Conservation (phyloP, 2,329 filamentous ascomycete genomes). For the Dothistroma pini region DNA sequence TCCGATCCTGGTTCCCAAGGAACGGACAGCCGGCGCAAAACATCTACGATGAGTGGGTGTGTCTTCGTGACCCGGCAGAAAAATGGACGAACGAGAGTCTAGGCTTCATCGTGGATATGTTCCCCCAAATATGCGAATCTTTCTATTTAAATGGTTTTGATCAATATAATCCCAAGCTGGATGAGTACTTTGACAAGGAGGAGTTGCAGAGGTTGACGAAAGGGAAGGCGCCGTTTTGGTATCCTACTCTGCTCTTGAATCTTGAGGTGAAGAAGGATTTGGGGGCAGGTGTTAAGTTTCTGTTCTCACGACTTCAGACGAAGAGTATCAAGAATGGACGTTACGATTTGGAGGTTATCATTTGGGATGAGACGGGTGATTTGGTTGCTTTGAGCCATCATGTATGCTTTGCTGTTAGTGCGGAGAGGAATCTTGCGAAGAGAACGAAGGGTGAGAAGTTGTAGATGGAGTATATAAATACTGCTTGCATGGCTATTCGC, state of each 20-base stretch:
- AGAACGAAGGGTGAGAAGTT: slow-evolving; percentile 38
- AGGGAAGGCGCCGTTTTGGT: slow-evolving; percentile 56
- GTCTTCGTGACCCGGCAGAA: slow-evolving; percentile 56
- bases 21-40: slow-evolving; percentile 40
- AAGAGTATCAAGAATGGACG: slow-evolving; percentile 68
- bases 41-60: slow-evolving; percentile 64
- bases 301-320: slow-evolving; percentile 62
- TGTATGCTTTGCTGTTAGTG: slow-evolving; percentile 60
- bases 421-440: slow-evolving; percentile 60
- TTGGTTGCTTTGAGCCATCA: slow-evolving; percentile 67
- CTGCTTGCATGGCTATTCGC: neutral
- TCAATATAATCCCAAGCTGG: slow-evolving; percentile 31
- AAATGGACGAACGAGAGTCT: slow-evolving; percentile 62
- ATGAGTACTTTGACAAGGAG: slow-evolving; percentile 14
- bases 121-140: slow-evolving; percentile 61
- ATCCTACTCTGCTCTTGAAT: slow-evolving; percentile 71
- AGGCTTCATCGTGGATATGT: slow-evolving; percentile 65
- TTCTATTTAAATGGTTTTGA: slow-evolving; percentile 35
- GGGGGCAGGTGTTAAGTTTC: slow-evolving; percentile 67
- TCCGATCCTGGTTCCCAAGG: slow-evolving; percentile 53
- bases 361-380: slow-evolving; percentile 62
- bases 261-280: slow-evolving; percentile 72
- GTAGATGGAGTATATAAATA: slow-evolving; percentile 10
- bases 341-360: slow-evolving; percentile 68
- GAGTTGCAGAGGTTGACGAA: slow-evolving; percentile 30